Conservation (phyloP, 202 grass and related monocot species). For the Dendrocalamus latiflorus region DNA sequence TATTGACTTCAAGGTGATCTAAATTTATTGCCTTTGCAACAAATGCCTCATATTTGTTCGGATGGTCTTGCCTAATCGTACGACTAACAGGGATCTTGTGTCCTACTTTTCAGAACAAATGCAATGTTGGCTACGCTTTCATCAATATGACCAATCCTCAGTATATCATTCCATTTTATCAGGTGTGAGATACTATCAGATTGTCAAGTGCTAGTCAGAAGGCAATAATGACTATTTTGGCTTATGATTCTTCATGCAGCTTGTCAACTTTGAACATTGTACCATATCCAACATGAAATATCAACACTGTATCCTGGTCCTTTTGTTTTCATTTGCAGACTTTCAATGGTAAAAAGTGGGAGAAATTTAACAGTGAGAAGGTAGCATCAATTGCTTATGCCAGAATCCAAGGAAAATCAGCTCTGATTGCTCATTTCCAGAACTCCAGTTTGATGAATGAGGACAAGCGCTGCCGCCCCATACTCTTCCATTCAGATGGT, state of each 20-base stretch:
- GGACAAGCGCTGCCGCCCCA: conserved; percentile 92
- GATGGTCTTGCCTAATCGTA: background rate
- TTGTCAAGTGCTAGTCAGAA: background rate
- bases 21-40: conserved; percentile 6
- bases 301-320: conserved; percentile 2
- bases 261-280: conserved; percentile 8
- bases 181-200: conserved; percentile 43
- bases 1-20: conserved; percentile 93
- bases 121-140: conserved; percentile 96
- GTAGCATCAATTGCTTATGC: conserved; percentile 97
- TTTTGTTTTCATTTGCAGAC: conserved; percentile 40
- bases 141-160: conserved; percentile 94
- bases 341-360: conserved; percentile 97
- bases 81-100: conserved; percentile 4
- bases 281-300: conserved; percentile 23
- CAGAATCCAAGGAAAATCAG: conserved; percentile 85
- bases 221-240: conserved; percentile 3
- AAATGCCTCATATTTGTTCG: conserved; percentile 9
- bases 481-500: conserved; percentile 93
- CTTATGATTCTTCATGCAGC: background rate
- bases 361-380: conserved; percentile 98
- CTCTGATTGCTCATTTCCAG: conserved; percentile 90
- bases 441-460: conserved; percentile 99
- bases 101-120: conserved; percentile 75
- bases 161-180: conserved; percentile 84